Evolutionary conservation across 169 alveolate species (phyloP), one percentile per base, ranked within the genome.

Genomic region (Plasmodium gallinaceum): DNA sequence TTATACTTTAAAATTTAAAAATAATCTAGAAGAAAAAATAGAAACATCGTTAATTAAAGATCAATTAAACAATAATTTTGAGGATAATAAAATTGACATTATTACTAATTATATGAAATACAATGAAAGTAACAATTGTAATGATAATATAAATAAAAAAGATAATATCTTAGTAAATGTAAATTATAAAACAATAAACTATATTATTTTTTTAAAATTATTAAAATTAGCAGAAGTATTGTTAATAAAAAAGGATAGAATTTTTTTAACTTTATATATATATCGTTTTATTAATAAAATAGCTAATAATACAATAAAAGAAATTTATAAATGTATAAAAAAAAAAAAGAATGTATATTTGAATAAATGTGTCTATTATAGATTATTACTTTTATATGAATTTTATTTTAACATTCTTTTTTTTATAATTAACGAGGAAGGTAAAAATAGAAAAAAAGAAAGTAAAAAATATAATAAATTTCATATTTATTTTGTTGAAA

Each of bases 311-410:
- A 62, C 70, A 6, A 8, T 80, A 45, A 18, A 80, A 18, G 51
- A 80, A 22, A 6, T 12, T 14, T 68, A 43, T 46, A 24, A 54
- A 54, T 22, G 14, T 24, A 24, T 18, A 22, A 39, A 24, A 42
- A 0, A 37, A 32, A 42, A 71, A 60, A 12, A 3, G 9, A 22
- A n/a, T n/a, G n/a, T 2, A n/a, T 10, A 7, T 3, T 16, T 16
- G n/a, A 37, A 66, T 4, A 48, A 16, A 16, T 18, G 5, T 39
- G 8, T 60, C 18, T 80, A 22, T 10, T 54, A 39, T 46, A 69
- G 90, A 45, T 8, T 80, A 46, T 68, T 80, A 24, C 18, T 51
- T 61, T 62, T 80, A 20, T 80, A 12, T 60, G 90, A 80, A 61
- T 68, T 62, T 48, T 80, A 80, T 72, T 68, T 69, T 54, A 80